Evolutionary conservation across 768 basidiomycete genomes (phyloP), one percentile per base, ranked within the genome.

Genomic region (Porphyrellus cyaneotinctus): DNA sequence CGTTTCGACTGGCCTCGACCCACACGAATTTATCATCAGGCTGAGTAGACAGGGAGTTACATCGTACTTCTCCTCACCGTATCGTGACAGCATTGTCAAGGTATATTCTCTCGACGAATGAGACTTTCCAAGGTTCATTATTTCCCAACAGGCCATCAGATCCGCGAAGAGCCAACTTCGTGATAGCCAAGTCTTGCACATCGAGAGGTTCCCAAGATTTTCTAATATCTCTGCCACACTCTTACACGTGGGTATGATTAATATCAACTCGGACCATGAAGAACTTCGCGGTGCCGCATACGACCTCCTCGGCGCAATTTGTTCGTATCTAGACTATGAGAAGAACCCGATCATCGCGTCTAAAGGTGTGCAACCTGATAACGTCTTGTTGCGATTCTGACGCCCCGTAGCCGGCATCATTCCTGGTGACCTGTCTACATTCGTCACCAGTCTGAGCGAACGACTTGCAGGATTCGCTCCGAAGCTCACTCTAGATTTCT

Each of bases 181-280:
- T 54, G 81, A 83, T 37, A 74, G 70, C 8, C 79, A 78, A 32
- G 64, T 73, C 26, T 66, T 75, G 2, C 70, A 80, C 8, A 70
- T 79, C 5, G 88, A 88, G 54, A 76, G 89, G 10, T 84, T 86
- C 57, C 82, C 87, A 8, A 78, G 88, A 48, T 85, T 91, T 54
- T 88, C 85, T 3, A 94, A 93, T 61, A 85, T 93, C 18, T 86
- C 90, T 8, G 88, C 91, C 0, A 87, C 89, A 0, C 70, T 97
- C 42, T 74, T 95, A n/a, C 93, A 94, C 60, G 80, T 92, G 28
- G 89, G 90, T 18, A 78, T 97, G 69, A 75, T 91, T 15, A 91
- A 87, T 56, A 76, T 93, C 24, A 84, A 85, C 54, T 75, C 81
- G 15, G 76, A 81, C 22, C 87, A 91, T 51, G 87, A 90, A 56